Conservation (phyloP, 1,139 yeast species). For the Hemisphaericaspora xylanilytica region DNA sequence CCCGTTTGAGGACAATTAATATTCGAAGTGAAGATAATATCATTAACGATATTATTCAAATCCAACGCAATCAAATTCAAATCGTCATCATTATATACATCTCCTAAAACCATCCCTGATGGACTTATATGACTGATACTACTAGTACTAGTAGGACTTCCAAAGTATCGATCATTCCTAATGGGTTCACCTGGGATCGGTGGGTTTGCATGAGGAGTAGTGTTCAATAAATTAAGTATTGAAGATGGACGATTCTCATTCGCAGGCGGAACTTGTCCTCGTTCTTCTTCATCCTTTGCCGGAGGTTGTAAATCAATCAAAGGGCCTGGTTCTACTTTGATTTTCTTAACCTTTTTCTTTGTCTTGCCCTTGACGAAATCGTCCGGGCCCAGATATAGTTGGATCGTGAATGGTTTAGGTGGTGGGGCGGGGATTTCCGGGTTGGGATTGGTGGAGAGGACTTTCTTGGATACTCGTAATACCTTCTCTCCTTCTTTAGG, state of each 20-base stretch:
- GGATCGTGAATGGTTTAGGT: conserved; percentile 15
- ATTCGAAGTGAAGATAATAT: conserved; percentile 29
- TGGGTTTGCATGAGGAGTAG: not conserved
- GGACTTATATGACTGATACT: conserved; percentile 4
- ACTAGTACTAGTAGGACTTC: not conserved
- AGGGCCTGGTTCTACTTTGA: conserved; percentile 1
- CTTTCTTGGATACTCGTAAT: conserved; percentile 12
- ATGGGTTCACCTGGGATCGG: not conserved
- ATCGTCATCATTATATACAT: conserved; percentile 23
- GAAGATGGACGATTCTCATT: not conserved
- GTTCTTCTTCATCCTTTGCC: conserved; percentile 15
- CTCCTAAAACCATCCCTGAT: conserved; percentile 9
- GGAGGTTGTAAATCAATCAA: conserved; percentile 4
- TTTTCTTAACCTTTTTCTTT: conserved; percentile 7
- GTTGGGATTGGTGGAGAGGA: conserved; percentile 4
- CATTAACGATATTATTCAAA: conserved; percentile 32
- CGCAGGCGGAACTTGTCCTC: no score
- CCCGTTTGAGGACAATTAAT: no score
- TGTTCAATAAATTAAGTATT: conserved; percentile 2
- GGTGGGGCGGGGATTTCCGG: not conserved
- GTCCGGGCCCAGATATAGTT: conserved; percentile 15
- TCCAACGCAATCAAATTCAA: conserved; percentile 32
- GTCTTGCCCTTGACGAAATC: conserved; percentile 9
- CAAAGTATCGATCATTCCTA: not conserved
- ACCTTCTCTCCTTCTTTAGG: conserved; percentile 25